phyloP scores from a whole-genome alignment of 305 asterid species.

The Salvia sclarea region DNA sequence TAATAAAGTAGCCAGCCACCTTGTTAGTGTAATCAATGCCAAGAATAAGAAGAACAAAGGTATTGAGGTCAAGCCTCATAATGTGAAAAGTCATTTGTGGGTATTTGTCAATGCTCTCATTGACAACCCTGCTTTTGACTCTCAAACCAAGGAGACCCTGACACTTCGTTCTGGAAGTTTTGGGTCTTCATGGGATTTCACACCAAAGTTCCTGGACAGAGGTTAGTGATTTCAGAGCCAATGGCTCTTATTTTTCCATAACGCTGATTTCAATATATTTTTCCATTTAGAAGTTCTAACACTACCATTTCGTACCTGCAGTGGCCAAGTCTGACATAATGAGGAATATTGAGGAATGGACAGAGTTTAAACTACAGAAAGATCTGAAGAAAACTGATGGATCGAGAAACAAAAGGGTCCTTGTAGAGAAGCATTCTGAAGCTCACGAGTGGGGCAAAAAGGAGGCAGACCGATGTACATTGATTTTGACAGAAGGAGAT shows the following conservation, averaged over 20 bases:
- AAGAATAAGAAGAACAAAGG: conserved; percentile 78
- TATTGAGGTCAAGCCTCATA: conserved; percentile 71
- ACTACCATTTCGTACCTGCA: conserved; percentile 37
- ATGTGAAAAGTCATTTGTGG: conserved; percentile 90
- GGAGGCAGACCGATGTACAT: conserved; percentile 81
- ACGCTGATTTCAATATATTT: not conserved
- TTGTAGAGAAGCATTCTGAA: conserved; percentile 77
- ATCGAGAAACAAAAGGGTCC: conserved; percentile 57
- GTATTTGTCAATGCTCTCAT: conserved; percentile 96
- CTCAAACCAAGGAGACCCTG: conserved; percentile 96
- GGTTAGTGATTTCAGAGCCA: conserved; percentile 41
- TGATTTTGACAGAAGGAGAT: conserved; percentile 99
- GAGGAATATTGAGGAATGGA: conserved; percentile 87
- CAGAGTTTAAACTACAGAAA: conserved; percentile 83
- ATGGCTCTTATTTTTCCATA: conserved; percentile 19
- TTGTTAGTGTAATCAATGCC: conserved; percentile 51
- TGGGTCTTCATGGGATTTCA: conserved; percentile 86
- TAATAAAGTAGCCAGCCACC: conserved; percentile 75
- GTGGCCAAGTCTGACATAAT: conserved; percentile 87
- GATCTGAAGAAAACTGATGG: conserved; percentile 96
- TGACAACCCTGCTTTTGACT: conserved; percentile 98
- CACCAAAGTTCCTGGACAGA: conserved; percentile 69
- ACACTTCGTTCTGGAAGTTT: conserved; percentile 87
- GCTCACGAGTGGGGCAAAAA: conserved; percentile 74
- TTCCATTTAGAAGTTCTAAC: conserved; percentile 11